Conservation (phyloP, 305 asterid species). For the Andrographis paniculata region DNA sequence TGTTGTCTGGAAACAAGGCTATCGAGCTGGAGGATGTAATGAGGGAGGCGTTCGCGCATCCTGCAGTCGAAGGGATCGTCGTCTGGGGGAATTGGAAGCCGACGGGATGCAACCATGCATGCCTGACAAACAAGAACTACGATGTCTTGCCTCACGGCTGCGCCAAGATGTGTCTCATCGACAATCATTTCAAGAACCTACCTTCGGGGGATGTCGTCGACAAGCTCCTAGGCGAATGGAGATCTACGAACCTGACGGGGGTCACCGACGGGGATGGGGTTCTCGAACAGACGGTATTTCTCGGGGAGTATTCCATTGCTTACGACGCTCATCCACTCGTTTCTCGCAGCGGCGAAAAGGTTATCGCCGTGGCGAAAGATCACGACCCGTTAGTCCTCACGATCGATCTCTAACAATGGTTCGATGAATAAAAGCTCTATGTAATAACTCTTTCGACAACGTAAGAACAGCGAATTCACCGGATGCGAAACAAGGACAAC, state of each 20-base stretch:
- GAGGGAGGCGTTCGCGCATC: conserved; percentile 49
- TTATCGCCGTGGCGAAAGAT: conserved; percentile 12
- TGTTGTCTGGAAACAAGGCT: conserved; percentile 9
- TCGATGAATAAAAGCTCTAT: too few relatives aligned
- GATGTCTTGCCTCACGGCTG: conserved; percentile 17
- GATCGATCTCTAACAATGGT: background rate
- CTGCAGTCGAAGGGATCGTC: conserved; percentile 42
- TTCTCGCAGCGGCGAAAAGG: background rate
- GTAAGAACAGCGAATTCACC: too few relatives aligned
- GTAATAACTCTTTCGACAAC: too few relatives aligned
- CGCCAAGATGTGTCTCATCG: conserved; percentile 22
- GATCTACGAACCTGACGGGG: conserved; percentile 23
- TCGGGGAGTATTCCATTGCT: conserved; percentile 34
- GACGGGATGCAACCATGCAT: conserved; percentile 25
- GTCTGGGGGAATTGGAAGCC: conserved; percentile 52
- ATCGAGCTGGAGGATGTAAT: conserved; percentile 32
- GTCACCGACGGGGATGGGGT: conserved; percentile 26
- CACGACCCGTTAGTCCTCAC: background rate
- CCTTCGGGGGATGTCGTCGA: conserved; percentile 45
- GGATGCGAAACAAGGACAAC: too few relatives aligned
- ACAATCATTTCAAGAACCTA: conserved; percentile 27
- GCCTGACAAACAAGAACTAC: conserved; percentile 19
- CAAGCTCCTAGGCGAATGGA: conserved; percentile 44
- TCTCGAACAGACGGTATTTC: conserved; percentile 23
- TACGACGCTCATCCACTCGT: conserved; percentile 24